phyloP scores from a whole-genome alignment of 31 red algal species.

The Porphyra umbilicalis region DNA sequence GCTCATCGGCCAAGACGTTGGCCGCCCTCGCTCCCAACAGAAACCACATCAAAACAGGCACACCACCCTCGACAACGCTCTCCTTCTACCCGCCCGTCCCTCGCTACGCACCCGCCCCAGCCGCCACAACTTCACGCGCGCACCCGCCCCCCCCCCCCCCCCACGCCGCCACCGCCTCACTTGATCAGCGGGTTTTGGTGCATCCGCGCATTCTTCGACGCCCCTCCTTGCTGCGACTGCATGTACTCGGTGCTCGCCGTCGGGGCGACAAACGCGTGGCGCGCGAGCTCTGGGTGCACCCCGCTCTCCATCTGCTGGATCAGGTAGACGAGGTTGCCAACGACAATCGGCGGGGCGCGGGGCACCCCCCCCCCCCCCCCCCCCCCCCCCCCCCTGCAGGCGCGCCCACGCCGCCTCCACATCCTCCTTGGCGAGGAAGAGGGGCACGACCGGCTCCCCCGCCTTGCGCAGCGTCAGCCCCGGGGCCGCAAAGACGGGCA shows the following conservation, averaged over 20 bases:
- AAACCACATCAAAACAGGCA: too few relatives aligned
- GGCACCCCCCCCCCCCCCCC: conserved; percentile 32
- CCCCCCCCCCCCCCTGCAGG: conserved; percentile 40
- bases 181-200: conserved; percentile 43
- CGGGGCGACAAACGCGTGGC: conserved; percentile 63
- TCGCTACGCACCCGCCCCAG: too few relatives aligned
- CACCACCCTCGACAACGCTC: too few relatives aligned
- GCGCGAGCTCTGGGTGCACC: conserved; percentile 41
- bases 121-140: too few relatives aligned
- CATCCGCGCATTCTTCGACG: conserved; percentile 43
- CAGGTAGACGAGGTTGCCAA: conserved; percentile 60
- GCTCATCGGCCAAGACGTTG: too few relatives aligned
- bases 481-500: conserved; percentile 86
- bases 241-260: conserved; percentile 61
- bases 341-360: conserved; percentile 27
- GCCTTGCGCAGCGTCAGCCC: conserved; percentile 85
- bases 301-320: conserved; percentile 68
- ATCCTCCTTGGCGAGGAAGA: conserved; percentile 92
- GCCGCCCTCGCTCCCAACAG: too few relatives aligned
- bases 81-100: too few relatives aligned
- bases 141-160: too few relatives aligned
- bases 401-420: conserved; percentile 78
- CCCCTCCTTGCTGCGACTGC: conserved; percentile 57
- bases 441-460: conserved; percentile 59
- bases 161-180: background rate